Evolutionary conservation across 2,329 filamentous ascomycete genomes (phyloP).

Genomic region (Alternaria sp.): DNA sequence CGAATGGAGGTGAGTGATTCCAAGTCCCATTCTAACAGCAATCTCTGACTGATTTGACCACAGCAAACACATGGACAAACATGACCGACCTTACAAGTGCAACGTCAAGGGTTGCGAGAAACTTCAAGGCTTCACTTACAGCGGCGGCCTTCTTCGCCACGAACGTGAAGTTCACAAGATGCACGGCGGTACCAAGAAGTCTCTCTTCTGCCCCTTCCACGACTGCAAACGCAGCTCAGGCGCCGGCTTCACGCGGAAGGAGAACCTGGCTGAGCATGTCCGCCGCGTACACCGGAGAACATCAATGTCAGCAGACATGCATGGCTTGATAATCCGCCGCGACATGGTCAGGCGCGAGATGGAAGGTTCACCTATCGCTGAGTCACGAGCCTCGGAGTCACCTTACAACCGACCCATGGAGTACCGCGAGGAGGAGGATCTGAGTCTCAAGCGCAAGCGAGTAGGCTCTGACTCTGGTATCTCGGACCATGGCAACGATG

Average conservation of each 20-base stretch:
- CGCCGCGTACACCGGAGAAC: slow-evolving; percentile 77
- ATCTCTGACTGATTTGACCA: slow-evolving; percentile 24
- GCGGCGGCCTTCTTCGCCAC: slow-evolving; percentile 86
- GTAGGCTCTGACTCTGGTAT: slow-evolving; percentile 38
- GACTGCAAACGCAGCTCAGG: slow-evolving; percentile 91
- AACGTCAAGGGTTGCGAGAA: slow-evolving; percentile 85
- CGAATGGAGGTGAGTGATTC: slow-evolving; percentile 84
- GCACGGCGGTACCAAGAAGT: slow-evolving; percentile 87
- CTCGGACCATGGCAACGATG: slow-evolving; percentile 38
- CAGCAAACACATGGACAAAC: slow-evolving; percentile 99
- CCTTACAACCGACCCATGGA: slow-evolving; percentile 37
- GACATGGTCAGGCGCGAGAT: slow-evolving; percentile 30
- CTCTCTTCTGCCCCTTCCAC: slow-evolving; percentile 82
- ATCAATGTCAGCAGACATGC: slow-evolving; percentile 48
- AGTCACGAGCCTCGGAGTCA: slow-evolving; percentile 36
- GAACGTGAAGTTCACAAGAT: slow-evolving; percentile 93
- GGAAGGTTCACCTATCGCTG: slow-evolving; percentile 30
- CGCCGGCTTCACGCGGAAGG: slow-evolving; percentile 89
- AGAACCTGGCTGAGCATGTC: slow-evolving; percentile 93
- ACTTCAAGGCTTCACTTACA: slow-evolving; percentile 93
- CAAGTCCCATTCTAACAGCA: slow-evolving; percentile 24
- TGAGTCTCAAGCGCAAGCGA: slow-evolving; percentile 46
- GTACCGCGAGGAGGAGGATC: slow-evolving; percentile 37
- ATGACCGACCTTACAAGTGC: slow-evolving; percentile 93
- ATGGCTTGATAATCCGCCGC: slow-evolving; percentile 43